A percentile compares a stretch with the other conserved stretches of the same genome.
phyloP scores from a whole-genome alignment of 345 rosid genomes.

The Noccaea bulbosa region DNA sequence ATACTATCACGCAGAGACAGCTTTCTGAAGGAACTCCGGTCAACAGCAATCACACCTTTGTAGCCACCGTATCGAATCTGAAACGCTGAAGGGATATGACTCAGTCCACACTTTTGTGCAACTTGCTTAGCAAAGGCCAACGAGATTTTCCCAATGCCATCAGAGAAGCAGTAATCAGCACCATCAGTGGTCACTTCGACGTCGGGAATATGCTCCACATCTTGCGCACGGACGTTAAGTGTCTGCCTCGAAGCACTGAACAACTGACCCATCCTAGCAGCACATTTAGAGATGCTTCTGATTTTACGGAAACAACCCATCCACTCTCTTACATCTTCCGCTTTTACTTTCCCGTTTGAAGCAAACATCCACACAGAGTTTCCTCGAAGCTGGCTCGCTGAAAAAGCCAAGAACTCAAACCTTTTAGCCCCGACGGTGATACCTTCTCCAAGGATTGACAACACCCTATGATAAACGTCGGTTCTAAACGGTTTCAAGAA shows the following conservation, averaged over 20 bases:
- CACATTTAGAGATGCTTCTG: constrained; percentile 79
- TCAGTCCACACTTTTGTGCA: constrained; percentile 78
- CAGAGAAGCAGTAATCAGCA: constrained; percentile 81
- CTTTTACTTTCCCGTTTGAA: constrained; percentile 74
- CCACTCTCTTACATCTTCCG: constrained; percentile 86
- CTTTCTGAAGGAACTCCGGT: constrained; percentile 73
- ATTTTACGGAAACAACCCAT: constrained; percentile 94
- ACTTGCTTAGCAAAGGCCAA: constrained; percentile 71
- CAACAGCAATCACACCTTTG: constrained; percentile 91
- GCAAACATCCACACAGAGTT: constrained; percentile 98
- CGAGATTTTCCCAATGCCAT: constrained; percentile 95
- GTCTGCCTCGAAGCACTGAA: constrained; percentile 90
- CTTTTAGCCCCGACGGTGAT: constrained; percentile 69
- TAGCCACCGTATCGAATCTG: constrained; percentile 96
- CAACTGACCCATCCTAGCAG: constrained; percentile 97
- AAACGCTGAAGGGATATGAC: constrained; percentile 83
- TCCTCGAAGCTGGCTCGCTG: constrained; percentile 91
- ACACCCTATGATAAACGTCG: constrained; percentile 66
- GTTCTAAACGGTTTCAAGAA: constrained; percentile 76
- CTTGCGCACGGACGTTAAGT: constrained; percentile 61
- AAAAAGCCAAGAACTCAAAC: constrained; percentile 90
- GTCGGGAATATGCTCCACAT: constrained; percentile 82
- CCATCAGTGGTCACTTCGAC: constrained; percentile 72
- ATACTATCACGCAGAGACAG: constrained; percentile 82
- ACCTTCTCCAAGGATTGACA: constrained; percentile 74